These are phyloP conservation scores for Coffea humblotiana DNA, from an alignment of 305 asterid species.

Conservation along the genomic window DNA sequence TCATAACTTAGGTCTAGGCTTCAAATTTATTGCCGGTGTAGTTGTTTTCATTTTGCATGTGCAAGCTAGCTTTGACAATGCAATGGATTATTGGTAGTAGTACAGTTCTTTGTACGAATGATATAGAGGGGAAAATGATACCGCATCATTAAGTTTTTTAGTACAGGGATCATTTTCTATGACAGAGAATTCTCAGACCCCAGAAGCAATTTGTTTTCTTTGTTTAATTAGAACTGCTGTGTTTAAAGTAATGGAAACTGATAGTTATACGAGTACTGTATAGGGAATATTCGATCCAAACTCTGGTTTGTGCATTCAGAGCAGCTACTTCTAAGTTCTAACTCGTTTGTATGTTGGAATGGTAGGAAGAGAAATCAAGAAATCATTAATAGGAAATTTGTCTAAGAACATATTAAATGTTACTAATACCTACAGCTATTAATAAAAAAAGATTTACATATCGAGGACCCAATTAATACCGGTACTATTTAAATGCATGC, in stretches of 20 bases:
- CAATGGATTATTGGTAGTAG: not conserved
- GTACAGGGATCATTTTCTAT: not conserved
- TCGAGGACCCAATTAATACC: no score
- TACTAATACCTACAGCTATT: no score
- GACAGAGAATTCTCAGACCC: not conserved
- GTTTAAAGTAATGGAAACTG: no score
- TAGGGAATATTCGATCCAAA: no score
- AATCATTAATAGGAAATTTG: not conserved
- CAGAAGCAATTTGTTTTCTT: not conserved
- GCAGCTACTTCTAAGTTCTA: not conserved
- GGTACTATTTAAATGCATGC: no score
- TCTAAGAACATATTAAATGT: not conserved
- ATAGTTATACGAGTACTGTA: no score
- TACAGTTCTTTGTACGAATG: not conserved
- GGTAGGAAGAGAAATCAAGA: not conserved
- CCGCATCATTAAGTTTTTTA: not conserved
- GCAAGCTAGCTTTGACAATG: not conserved
- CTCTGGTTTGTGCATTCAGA: not conserved
- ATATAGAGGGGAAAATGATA: not conserved
- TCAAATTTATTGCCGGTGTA: not conserved
- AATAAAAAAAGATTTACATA: no score
- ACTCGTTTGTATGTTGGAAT: not conserved
- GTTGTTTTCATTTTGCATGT: conserved; percentile 7
- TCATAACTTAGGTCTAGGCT: not conserved
- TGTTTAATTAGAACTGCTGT: not conserved